Evolutionary conservation across 768 basidiomycete species (phyloP).

Genomic region (Russula griseocarnosa): DNA sequence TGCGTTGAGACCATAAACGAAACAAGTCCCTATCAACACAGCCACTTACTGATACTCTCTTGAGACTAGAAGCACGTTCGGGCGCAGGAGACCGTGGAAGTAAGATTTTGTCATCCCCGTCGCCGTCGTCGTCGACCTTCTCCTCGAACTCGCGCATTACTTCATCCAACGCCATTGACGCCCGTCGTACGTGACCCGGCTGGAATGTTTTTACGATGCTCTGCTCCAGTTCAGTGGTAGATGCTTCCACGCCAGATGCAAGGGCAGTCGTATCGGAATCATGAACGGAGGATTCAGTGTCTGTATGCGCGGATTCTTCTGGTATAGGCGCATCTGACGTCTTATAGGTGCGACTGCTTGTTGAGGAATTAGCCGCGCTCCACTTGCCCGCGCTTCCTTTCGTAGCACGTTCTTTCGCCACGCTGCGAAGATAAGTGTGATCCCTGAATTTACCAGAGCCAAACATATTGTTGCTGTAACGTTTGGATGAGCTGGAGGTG

Average conservation of each 20-base stretch:
- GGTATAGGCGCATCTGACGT: slow-evolving; percentile 21
- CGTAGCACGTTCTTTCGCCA: slow-evolving; percentile 38
- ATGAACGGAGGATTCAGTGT: slow-evolving; percentile 16
- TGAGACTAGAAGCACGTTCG: slow-evolving; percentile 21
- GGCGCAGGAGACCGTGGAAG: slow-evolving; percentile 55
- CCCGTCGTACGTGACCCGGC: slow-evolving; percentile 52
- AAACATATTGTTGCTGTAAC: slow-evolving; percentile 85
- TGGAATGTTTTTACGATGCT: slow-evolving; percentile 49
- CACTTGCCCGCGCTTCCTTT: slow-evolving; percentile 40
- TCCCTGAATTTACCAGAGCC: slow-evolving; percentile 77
- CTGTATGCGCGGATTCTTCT: slow-evolving; percentile 17
- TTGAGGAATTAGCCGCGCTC: slow-evolving; percentile 29
- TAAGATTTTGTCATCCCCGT: slow-evolving; percentile 61
- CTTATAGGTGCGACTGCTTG: slow-evolving; percentile 14
- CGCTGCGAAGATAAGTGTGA: slow-evolving; percentile 62
- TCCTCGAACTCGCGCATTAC: slow-evolving; percentile 76
- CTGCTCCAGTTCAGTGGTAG: slow-evolving; percentile 38
- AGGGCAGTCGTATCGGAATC: slow-evolving; percentile 18
- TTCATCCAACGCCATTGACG: slow-evolving; percentile 69
- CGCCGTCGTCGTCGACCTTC: slow-evolving; percentile 50
- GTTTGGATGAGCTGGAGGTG: slow-evolving; percentile 48
- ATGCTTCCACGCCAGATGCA: slow-evolving; percentile 30
- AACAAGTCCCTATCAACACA: not conserved
- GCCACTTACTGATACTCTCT: slow-evolving; percentile 23
- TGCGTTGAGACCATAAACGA: slow-evolving; percentile 1